Percentiles rank a stretch among this genome's conserved stretches.
Evolutionary conservation across 164 flowering plant genomes (phyloP).

Genomic region (Aristolochia californica): DNA sequence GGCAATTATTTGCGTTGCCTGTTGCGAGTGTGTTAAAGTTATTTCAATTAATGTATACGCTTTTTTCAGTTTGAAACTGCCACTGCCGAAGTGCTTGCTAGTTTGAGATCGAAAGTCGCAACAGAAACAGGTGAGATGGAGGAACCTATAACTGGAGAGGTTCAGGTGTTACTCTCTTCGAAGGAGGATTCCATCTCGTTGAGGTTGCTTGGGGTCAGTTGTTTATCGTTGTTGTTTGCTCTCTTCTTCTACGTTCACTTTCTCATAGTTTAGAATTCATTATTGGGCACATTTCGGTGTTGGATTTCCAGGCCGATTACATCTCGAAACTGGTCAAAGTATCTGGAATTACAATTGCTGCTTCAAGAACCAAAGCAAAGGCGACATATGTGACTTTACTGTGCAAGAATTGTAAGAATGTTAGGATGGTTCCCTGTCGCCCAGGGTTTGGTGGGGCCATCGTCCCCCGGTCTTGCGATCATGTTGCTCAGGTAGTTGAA

Average conservation of each 20-base stretch:
- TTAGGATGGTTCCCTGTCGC: slow-evolving; percentile 69
- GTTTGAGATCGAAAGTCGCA: slow-evolving; percentile 61
- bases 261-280: neutral
- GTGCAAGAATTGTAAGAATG: slow-evolving; percentile 84
- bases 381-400: slow-evolving; percentile 84
- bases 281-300: neutral
- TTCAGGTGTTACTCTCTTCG: slow-evolving; percentile 75
- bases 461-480: slow-evolving; percentile 93
- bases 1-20: no score
- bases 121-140: slow-evolving; percentile 81
- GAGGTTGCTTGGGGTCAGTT: slow-evolving; percentile 81
- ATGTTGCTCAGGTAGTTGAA: slow-evolving; percentile 59
- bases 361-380: slow-evolving; percentile 94
- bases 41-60: neutral
- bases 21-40: neutral
- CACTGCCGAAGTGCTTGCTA: slow-evolving; percentile 66
- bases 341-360: slow-evolving; percentile 88
- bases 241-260: neutral
- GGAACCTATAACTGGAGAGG: slow-evolving; percentile 66
- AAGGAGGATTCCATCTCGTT: slow-evolving; percentile 79
- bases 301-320: slow-evolving; percentile 24
- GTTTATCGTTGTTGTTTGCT: neutral
- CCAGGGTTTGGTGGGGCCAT: slow-evolving; percentile 99
- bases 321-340: slow-evolving; percentile 88
- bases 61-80: slow-evolving; percentile 77